Conservation (phyloP, 177 flowering plant genomes). For the Vitis hybrid region DNA sequence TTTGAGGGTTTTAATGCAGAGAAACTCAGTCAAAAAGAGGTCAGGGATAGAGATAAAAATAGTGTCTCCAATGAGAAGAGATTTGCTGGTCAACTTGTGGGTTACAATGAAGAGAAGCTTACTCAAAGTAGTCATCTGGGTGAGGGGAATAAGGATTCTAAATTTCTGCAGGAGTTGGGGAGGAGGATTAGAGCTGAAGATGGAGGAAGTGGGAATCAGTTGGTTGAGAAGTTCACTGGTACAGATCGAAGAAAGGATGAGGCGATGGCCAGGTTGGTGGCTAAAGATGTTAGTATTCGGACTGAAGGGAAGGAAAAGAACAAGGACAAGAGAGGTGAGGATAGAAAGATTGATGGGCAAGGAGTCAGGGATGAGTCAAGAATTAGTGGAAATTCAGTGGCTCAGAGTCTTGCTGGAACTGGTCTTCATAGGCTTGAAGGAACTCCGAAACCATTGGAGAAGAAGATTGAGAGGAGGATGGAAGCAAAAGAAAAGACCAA, state of each 20-base stretch:
- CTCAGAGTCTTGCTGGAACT: constrained; percentile 23
- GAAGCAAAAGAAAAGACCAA: constrained; percentile 32
- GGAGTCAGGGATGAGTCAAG: constrained; percentile 23
- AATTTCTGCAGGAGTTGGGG: constrained; percentile 47
- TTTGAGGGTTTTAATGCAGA: constrained; percentile 22
- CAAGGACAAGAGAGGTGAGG: constrained; percentile 30
- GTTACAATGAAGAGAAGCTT: constrained; percentile 36
- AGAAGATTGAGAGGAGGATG: constrained; percentile 27
- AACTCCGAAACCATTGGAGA: constrained; percentile 28
- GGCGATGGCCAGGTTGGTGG: constrained; percentile 27
- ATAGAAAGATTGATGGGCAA: constrained; percentile 25
- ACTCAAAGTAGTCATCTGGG: constrained; percentile 25
- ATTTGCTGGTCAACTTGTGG: constrained; percentile 17
- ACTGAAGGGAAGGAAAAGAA: constrained; percentile 31
- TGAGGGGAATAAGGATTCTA: constrained; percentile 33
- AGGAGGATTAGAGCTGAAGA: constrained; percentile 52
- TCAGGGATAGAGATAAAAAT: constrained; percentile 17
- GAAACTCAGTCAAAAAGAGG: constrained; percentile 19
- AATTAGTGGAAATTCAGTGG: constrained; percentile 22
- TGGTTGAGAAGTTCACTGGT: constrained; percentile 31
- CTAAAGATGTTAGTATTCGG: constrained; percentile 16
- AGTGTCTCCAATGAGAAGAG: constrained; percentile 13
- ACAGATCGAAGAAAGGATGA: constrained; percentile 31
- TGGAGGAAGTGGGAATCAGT: constrained; percentile 27
- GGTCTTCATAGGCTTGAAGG: constrained; percentile 33